Evolutionary conservation across 2,329 filamentous ascomycete genomes (phyloP), one percentile per base, ranked within the genome.

Genomic region (Graphium sp.): DNA sequence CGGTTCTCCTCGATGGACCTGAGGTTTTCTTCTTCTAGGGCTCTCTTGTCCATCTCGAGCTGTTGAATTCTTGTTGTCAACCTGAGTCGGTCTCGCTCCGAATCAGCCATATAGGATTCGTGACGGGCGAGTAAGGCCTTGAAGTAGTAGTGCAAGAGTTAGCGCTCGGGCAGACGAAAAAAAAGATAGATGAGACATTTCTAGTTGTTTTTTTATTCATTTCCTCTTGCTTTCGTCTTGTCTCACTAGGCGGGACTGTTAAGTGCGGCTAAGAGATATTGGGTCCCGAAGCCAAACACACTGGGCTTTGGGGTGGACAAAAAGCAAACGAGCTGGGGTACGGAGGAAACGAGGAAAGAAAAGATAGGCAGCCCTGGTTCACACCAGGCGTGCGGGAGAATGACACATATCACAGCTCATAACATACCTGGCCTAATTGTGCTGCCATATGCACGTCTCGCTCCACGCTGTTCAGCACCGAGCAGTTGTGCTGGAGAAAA

Each of bases 51-150:
- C 41, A 53, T 53, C 54, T 92, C 82, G 29, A 98, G 62, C 37
- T 64, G 64, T 41, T 79, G 74, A 46, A 94, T 84, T 35, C 69
- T 79, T 26, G 59, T 52, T 24, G 69, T 65, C 53, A 94, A 72
- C 35, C 75, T 69, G 35, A 63, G 58, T 35, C 85, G 79, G 48
- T 94, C 84, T 41, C 74, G 72, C 58, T 93, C 84, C 34, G 85
- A 83, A 50, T 93, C 83, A 40, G 76, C 76, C 65, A 94, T 87
- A 53, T 92, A 94, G 34, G 80, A 74, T 60, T 95, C 85, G 66
- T 98, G 85, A 43, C 87, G 78, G 38, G 78, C 73, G 23, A 98
- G 71, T 32, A 98, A 65, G 34, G 84, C 84, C 89, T 95, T 74
- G 34, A 77, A n/a, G n/a, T n/a, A n/a, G n/a, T n/a, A n/a, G 53